Percentiles rank a stretch among this genome's conserved stretches.
Conservation (phyloP, 306 rosid genomes). For the Begonia fuchsioides region DNA sequence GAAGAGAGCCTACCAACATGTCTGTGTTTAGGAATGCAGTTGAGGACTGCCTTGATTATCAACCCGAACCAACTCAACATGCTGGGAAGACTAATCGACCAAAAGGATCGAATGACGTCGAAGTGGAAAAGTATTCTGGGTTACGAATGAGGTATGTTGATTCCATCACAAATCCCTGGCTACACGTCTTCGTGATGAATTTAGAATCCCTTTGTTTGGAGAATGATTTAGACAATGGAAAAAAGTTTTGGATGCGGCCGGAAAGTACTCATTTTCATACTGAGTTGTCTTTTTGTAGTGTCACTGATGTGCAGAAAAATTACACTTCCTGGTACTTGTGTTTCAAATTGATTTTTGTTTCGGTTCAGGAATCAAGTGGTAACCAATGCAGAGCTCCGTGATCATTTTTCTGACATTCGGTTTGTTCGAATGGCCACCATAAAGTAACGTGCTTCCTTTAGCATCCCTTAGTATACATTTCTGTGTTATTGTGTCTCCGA, state of each 20-base stretch:
- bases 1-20: conserved; percentile 41
- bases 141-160: conserved; percentile 50
- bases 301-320: neutral
- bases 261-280: no score
- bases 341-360: neutral
- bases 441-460: conserved; percentile 31
- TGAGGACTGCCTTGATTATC: conserved; percentile 67
- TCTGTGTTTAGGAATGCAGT: conserved; percentile 63
- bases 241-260: no score
- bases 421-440: conserved; percentile 62
- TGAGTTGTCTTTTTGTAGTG: no score
- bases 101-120: conserved; percentile 12
- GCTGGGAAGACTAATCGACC: conserved; percentile 12
- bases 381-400: conserved; percentile 39
- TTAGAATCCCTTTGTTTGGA: no score
- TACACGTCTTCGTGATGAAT: no score
- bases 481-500: conserved; percentile 1
- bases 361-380: conserved; percentile 52
- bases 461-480: neutral
- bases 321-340: neutral
- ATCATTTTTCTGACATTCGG: conserved; percentile 62
- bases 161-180: neutral
- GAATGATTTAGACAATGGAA: no score
- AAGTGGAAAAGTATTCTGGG: conserved; percentile 66
- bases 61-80: conserved; percentile 12